Evolutionary conservation across 2,329 filamentous ascomycete species (phyloP).

Genomic region (Camillea tinctor): DNA sequence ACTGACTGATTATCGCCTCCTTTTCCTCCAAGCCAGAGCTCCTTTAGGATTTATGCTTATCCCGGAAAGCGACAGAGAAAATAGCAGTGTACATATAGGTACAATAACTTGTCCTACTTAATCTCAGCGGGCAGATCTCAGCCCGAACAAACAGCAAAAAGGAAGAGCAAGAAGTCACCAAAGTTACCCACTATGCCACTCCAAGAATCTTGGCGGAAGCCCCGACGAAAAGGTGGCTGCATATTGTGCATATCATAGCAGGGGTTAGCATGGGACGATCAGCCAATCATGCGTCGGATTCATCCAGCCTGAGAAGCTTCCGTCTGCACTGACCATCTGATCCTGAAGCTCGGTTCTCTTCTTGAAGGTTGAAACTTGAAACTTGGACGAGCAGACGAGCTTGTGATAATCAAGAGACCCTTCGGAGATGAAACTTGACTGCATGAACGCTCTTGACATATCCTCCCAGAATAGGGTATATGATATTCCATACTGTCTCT

Average conservation of each 20-base stretch:
- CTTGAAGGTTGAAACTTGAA: background rate
- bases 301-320: background rate
- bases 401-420: background rate
- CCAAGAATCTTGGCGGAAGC: slow-evolving; percentile 16
- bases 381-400: background rate
- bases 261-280: background rate
- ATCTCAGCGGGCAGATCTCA: background rate
- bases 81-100: background rate
- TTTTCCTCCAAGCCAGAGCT: background rate
- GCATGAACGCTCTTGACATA: background rate
- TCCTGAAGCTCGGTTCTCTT: background rate
- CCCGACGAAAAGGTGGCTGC: slow-evolving; percentile 9
- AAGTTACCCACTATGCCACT: background rate
- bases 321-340: background rate
- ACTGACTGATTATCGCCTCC: background rate
- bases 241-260: slow-evolving; percentile 9
- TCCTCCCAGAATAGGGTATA: background rate
- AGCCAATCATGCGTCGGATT: background rate
- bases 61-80: background rate
- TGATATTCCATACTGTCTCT: background rate
- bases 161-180: slow-evolving; percentile 4
- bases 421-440: background rate
- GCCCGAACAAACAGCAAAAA: slow-evolving; percentile 13
- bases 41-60: background rate
- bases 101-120: no score